Evolutionary conservation across 352 stramenopile species (phyloP), one percentile per base, ranked within the genome.

Genomic region (Phytophthora pseudosyringae): DNA sequence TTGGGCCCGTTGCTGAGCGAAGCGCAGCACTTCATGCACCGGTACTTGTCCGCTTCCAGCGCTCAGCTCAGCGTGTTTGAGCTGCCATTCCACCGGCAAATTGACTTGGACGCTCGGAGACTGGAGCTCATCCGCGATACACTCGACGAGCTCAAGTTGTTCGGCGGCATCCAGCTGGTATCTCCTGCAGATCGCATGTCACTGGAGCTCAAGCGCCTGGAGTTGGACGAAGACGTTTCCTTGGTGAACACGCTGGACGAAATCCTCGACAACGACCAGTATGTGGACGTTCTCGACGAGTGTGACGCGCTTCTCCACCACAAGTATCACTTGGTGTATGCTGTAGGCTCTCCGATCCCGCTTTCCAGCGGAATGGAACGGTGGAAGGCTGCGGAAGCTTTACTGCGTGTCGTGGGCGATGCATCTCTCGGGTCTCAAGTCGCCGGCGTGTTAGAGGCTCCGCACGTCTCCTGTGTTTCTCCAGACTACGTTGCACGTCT

Each of bases 281-380:
- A 81, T 45, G 61, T 88, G 1, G 90, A 98, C 52, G 76, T 98
- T 7, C 71, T 97, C 16, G 91, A 97, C 71, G 89, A 98, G 50
- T 83, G 76, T 39, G 92, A 98, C 69, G 92, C 91, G 10, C 50
- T 97, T 9, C 78, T 97, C 1, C 80, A 91, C n/a, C 83, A 97
- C 68, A 80, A 83, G 13, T 97, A 95, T 53, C 89, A 97, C 41
- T 80, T 97, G n/a, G 80, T 97, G 36, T 97, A 98, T 59, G 86
- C 90, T 1, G 75, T 21, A 21, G 21, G 21, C 21, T 21, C 39
- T 1, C 64, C 80, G 4, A 62, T 69, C 7, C 54, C 55, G 4
- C 80, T 97, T 6, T 76, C 76, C 25, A 70, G 59, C 36, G 84
- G 85, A 0, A 47, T 73, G 10, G 56, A 80, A 26, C 73, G 90